Evolutionary conservation across 805 yeast species (phyloP).

Genomic region (Zygotorulaspora florentina): DNA sequence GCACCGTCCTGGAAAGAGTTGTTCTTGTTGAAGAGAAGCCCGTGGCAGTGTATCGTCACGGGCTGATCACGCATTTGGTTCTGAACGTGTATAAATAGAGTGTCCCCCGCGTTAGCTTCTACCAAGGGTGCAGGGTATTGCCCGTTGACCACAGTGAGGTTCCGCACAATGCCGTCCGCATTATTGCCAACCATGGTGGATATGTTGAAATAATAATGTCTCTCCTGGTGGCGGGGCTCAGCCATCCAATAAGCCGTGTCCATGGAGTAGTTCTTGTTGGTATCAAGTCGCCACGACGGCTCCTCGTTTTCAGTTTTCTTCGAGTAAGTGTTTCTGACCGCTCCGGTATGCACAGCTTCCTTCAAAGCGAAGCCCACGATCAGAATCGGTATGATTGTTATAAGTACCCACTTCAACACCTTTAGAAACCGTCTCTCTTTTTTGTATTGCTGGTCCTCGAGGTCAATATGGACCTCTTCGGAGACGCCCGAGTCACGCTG

Average conservation of each 20-base stretch:
- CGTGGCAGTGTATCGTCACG: conserved; percentile 51
- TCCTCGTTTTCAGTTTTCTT: not conserved
- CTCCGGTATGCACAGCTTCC: not conserved
- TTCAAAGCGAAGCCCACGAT: conserved; percentile 2
- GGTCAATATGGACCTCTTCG: not conserved
- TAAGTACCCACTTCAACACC: not conserved
- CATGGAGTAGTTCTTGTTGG: conserved; percentile 25
- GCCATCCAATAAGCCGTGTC: conserved; percentile 21
- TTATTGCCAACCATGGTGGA: conserved; percentile 22
- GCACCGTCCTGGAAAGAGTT: conserved; percentile 51
- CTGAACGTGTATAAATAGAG: conserved; percentile 40
- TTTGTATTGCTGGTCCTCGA: not conserved
- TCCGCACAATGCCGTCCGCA: conserved; percentile 33
- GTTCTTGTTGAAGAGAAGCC: conserved; percentile 42
- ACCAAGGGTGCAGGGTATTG: conserved; percentile 50
- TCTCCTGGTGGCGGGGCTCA: conserved; percentile 16
- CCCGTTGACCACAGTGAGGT: conserved; percentile 36
- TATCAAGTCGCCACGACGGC: conserved; percentile 27
- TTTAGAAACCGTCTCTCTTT: conserved; percentile 2
- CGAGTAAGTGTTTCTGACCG: not conserved
- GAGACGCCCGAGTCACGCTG: not conserved
- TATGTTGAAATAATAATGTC: conserved; percentile 25
- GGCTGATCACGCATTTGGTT: conserved; percentile 39
- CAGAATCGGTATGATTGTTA: conserved; percentile 4
- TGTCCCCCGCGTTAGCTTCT: conserved; percentile 43